Base-by-base conservation (phyloP, 345 rosid species). In the Citrus glauca region DNA sequence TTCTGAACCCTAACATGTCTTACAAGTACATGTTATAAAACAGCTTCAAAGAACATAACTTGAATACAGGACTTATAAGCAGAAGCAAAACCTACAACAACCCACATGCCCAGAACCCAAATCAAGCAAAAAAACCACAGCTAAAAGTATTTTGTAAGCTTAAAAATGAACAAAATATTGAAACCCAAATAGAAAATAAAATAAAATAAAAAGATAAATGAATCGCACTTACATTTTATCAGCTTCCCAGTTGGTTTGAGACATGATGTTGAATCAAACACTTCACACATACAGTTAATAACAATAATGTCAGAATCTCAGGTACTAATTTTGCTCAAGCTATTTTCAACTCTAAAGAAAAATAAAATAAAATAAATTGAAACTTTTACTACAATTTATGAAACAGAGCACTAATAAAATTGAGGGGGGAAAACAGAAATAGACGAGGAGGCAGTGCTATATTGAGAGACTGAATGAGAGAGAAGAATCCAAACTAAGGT, bases 211-310 rank as follows among this genome's bases (percentile, higher is more conserved):
- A 20, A 76, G 42, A 79, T 37, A 68, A 77, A 38, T n/a, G 60
- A 69, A 33, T 53, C 20, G 61, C 24, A 79, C 93, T 89, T 86
- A 95, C 98, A 95, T 95, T 95, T 95, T 95, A 93, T 95, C 98
- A 80, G 98, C 98, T 91, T 95, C 97, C 98, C 98, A 95, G 90
- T 95, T 95, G 82, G 95, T 91, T 86, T 95, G 98, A 88, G 98
- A 88, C 98, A 89, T 89, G 65, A 82, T 75, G 56, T 22, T 55
- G 71, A 72, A 69, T 71, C 75, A 72, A 86, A 69, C 56, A 45
- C 75, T 81, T 77, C 77, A 69, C 82, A 82, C 66, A 80, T 77
- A 77, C 84, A 83, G 86, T 83, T 74, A 48, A 64, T 4, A 67
- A 59, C 73, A 74, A 68, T 72, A 85, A 79, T 84, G 84, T 82